These are phyloP conservation scores for Alisma plantagoaquatica DNA, from an alignment of 106 monocot genomes.

Conservation along the genomic window DNA sequence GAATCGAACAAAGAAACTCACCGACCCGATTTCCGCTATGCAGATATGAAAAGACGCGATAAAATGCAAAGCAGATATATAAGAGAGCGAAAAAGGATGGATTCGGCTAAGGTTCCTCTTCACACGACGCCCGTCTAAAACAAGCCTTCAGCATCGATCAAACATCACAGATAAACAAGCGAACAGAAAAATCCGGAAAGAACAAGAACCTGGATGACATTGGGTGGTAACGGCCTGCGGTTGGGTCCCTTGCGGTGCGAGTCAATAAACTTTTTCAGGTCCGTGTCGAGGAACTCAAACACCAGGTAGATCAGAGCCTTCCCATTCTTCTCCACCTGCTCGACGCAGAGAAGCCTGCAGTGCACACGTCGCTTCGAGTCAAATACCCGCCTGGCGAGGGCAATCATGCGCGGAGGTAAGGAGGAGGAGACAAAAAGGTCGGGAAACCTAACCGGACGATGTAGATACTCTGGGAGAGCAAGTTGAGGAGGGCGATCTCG, in stretches of 20 bases:
- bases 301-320: conserved; percentile 86
- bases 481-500: conserved; percentile 89
- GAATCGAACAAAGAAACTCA: too few species aligned
- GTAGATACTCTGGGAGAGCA: conserved; percentile 87
- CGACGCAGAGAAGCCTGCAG: conserved; percentile 64
- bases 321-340: conserved; percentile 82
- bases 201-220: conserved; percentile 45
- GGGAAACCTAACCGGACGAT: conserved; percentile 72
- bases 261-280: conserved; percentile 92
- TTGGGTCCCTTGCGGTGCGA: conserved; percentile 51
- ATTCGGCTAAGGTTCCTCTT: too few species aligned
- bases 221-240: conserved; percentile 49
- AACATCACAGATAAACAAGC: conserved; percentile 2
- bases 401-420: background rate
- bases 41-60: too few species aligned
- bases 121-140: too few species aligned
- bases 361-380: too few species aligned
- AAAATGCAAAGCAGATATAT: too few species aligned
- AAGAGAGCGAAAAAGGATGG: too few species aligned
- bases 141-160: too few species aligned
- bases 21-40: too few species aligned
- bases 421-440: background rate
- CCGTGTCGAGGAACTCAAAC: conserved; percentile 96
- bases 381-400: background rate
- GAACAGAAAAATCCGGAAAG: background rate